phyloP scores from a whole-genome alignment of 371 early-diverging fungal genomes.

The Actinomucor elegans region DNA sequence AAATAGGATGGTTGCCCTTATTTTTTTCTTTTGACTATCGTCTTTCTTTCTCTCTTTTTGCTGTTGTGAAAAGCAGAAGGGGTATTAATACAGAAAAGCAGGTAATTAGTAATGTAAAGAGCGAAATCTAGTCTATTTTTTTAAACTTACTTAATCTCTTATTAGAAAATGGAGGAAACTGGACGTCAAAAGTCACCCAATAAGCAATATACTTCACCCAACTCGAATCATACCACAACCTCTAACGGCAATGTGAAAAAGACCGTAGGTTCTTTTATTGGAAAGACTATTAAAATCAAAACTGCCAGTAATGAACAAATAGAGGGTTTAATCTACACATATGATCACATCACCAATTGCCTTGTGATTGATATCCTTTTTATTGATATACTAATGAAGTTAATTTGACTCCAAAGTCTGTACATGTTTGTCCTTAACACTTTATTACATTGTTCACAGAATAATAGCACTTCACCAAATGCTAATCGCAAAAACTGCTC shows the following conservation, averaged over 20 bases:
- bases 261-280: constrained; percentile 36
- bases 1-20: too few species aligned
- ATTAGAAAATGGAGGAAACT: constrained; percentile 11
- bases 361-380: constrained; percentile 68
- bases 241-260: constrained; percentile 2
- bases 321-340: constrained; percentile 64
- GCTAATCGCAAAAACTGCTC: constrained; percentile 21
- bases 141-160: too few species aligned
- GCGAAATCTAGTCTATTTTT: too few species aligned
- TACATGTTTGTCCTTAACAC: neutral
- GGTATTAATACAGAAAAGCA: too few species aligned
- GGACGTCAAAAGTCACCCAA: constrained; percentile 1
- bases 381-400: constrained; percentile 1
- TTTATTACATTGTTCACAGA: constrained; percentile 19
- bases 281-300: constrained; percentile 54
- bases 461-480: constrained; percentile 18
- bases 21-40: too few species aligned
- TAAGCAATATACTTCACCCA: neutral
- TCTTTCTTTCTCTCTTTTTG: too few species aligned
- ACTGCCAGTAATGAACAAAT: constrained; percentile 56
- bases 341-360: constrained; percentile 61
- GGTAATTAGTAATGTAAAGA: too few species aligned
- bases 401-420: neutral
- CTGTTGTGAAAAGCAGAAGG: too few species aligned
- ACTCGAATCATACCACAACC: neutral